A percentile compares a stretch with the other conserved stretches of the same genome.
Evolutionary conservation across 1,284 basidiomycete species (phyloP).

Genomic region (Psilocybe mexicana): DNA sequence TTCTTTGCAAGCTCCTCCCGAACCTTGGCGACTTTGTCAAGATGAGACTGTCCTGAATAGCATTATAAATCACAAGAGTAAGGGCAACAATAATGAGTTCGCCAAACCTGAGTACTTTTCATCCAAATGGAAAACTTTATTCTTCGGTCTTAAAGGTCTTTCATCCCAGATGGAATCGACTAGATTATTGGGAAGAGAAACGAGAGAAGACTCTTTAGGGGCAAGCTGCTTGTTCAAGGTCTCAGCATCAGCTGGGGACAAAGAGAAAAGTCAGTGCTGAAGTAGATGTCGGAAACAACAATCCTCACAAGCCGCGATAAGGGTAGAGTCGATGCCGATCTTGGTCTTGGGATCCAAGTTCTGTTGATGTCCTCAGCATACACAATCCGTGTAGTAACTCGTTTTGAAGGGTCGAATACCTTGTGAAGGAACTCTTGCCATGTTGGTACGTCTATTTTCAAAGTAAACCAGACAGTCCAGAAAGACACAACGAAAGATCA

Average conservation of each 20-base stretch:
- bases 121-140: conserved; percentile 71
- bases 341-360: conserved; percentile 60
- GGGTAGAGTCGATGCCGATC: conserved; percentile 81
- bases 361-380: conserved; percentile 34
- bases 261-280: not conserved
- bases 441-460: conserved; percentile 71
- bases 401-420: conserved; percentile 37
- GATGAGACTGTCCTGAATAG: conserved; percentile 57
- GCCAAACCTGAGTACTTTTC: conserved; percentile 54
- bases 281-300: not conserved
- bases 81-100: not conserved
- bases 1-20: conserved; percentile 67
- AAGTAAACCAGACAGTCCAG: not conserved
- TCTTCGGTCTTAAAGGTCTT: conserved; percentile 71
- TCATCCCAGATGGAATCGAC: conserved; percentile 85
- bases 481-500: not conserved
- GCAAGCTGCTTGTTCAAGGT: conserved; percentile 54
- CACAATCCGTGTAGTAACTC: no score
- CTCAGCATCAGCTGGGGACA: conserved; percentile 56
- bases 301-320: conserved; percentile 64
- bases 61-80: not conserved
- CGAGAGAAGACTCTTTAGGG: conserved; percentile 55
- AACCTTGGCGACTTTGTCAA: conserved; percentile 68
- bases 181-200: conserved; percentile 71
- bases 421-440: conserved; percentile 87